These are phyloP conservation scores for Fusarium sp. DNA, from an alignment of 2,329 filamentous ascomycete species.

Conservation along the genomic window DNA sequence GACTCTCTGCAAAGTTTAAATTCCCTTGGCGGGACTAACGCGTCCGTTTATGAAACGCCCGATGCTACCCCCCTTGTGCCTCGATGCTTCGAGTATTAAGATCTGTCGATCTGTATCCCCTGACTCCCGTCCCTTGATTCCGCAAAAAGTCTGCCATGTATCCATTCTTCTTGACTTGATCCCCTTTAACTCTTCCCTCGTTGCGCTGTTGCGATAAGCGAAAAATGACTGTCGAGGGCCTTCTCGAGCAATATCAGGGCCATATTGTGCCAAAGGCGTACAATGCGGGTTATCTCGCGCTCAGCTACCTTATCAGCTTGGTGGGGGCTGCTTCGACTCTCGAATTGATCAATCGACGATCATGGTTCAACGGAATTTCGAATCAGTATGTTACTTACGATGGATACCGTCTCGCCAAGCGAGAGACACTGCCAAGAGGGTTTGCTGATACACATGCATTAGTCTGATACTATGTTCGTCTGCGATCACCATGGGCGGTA, in stretches of 20 bases:
- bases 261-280: constrained; percentile 13
- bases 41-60: neutral
- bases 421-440: neutral
- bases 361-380: constrained; percentile 17
- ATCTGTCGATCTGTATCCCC: neutral
- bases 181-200: neutral
- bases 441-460: neutral
- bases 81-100: neutral
- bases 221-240: constrained; percentile 6
- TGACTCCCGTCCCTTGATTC: neutral
- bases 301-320: constrained; percentile 15
- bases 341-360: constrained; percentile 14
- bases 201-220: neutral
- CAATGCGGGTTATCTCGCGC: constrained; percentile 10
- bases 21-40: neutral
- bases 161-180: neutral
- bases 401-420: neutral
- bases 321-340: constrained; percentile 20
- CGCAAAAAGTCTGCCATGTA: neutral
- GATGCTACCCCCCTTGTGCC: neutral
- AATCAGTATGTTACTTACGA: constrained; percentile 1
- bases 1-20: neutral
- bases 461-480: constrained; percentile 7
- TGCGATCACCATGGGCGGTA: constrained; percentile 17
- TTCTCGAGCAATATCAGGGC: constrained; percentile 9